Percentiles rank a stretch among this genome's conserved stretches.
phyloP scores from a whole-genome alignment of 78 protist genomes.

The Guillardia theta region DNA sequence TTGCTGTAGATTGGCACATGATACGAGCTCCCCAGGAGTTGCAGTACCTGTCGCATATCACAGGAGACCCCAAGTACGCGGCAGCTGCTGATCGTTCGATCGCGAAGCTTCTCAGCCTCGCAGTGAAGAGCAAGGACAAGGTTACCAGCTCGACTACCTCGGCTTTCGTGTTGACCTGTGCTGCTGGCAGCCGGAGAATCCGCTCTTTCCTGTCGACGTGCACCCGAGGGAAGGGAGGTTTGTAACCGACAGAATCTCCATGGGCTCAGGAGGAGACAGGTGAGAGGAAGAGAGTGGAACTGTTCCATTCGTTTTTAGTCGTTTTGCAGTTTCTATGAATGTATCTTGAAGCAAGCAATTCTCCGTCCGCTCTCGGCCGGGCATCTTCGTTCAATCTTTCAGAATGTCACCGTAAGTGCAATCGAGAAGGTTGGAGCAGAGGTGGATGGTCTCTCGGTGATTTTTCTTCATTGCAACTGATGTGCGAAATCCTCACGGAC shows the following conservation, averaged over 20 bases:
- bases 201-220: background rate
- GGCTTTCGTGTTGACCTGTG: no score
- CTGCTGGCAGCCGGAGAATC: no score
- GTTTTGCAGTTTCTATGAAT: background rate
- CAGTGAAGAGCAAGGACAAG: background rate
- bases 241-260: background rate
- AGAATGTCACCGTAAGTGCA: no score
- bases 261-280: background rate
- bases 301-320: background rate
- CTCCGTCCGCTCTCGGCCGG: background rate
- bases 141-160: no score
- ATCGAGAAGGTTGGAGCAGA: no score
- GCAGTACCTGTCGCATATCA: background rate
- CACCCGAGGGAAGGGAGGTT: background rate
- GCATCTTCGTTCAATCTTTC: no score
- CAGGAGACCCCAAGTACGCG: background rate
- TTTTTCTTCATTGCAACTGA: no score
- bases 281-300: background rate
- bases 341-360: background rate
- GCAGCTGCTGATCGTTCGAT: background rate
- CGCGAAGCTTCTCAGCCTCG: background rate
- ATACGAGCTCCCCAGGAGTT: no score
- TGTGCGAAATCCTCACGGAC: no score
- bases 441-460: no score
- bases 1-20: background rate